A percentile compares a stretch with the other conserved stretches of the same genome.
Conservation (phyloP, 208 protist species). For the Leishmania gerbilli region DNA sequence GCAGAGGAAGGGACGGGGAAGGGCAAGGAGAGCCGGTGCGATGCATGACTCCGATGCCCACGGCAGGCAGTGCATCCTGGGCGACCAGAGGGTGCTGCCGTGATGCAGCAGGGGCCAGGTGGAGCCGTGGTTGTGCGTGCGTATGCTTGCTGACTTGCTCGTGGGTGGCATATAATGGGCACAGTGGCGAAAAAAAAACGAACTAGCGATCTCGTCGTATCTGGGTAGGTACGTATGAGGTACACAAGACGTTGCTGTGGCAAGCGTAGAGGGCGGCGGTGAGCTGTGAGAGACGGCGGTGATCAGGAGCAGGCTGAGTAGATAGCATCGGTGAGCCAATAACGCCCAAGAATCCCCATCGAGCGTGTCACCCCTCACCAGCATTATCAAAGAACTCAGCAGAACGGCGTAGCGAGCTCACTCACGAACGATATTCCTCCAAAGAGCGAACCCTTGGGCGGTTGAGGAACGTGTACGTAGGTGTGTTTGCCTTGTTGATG, state of each 20-base stretch:
- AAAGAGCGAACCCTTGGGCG: background rate
- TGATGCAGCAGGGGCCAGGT: background rate
- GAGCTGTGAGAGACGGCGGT: background rate
- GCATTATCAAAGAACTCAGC: background rate
- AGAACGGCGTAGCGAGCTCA: background rate
- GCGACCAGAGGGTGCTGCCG: background rate
- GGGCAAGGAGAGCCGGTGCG: background rate
- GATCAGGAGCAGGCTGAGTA: background rate
- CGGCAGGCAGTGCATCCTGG: too few relatives aligned
- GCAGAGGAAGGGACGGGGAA: background rate
- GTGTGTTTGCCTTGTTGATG: background rate
- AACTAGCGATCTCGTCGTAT: background rate
- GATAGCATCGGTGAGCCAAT: background rate
- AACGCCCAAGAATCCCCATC: background rate
- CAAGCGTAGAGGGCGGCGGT: background rate
- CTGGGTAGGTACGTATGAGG: background rate
- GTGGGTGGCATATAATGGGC: background rate
- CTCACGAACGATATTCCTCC: too few relatives aligned
- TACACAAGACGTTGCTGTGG: background rate
- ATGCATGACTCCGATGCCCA: background rate
- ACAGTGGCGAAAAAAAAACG: too few relatives aligned
- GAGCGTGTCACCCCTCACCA: background rate
- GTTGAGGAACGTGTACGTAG: background rate
- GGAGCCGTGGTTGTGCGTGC: background rate
- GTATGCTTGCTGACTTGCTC: background rate